phyloP scores from a whole-genome alignment of 176 grass and related monocot genomes.

The sorghum (Sorghum bicolor) region Sorghum_bicolor_NCBIv3 NC_012874.2:66062001-66062500 shows the following conservation, averaged over 20 bases:
- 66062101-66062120: background rate
- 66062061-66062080: conserved; percentile 95
- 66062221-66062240: conserved; percentile 85
- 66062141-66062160: background rate
- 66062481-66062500: background rate
- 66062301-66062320: conserved; percentile 98
- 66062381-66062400: background rate
- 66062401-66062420: background rate
- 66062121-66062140: background rate
- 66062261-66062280: conserved; percentile 66
- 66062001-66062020: conserved; percentile 82
- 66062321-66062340: conserved; percentile 93
- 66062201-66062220: conserved; percentile 97
- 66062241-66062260: conserved; percentile 79
- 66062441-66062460: background rate
- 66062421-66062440: background rate
- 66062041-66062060: conserved; percentile 88
- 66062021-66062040: conserved; percentile 93
- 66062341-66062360: conserved; percentile 80
- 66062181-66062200: conserved; percentile 21
- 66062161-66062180: background rate
- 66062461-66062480: background rate
- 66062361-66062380: background rate
- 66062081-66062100: conserved; percentile 67
- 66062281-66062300: conserved; percentile 78